Evolutionary conservation across 805 yeast genomes (phyloP).

Genomic region (Barnettozyma wickerhamii): DNA sequence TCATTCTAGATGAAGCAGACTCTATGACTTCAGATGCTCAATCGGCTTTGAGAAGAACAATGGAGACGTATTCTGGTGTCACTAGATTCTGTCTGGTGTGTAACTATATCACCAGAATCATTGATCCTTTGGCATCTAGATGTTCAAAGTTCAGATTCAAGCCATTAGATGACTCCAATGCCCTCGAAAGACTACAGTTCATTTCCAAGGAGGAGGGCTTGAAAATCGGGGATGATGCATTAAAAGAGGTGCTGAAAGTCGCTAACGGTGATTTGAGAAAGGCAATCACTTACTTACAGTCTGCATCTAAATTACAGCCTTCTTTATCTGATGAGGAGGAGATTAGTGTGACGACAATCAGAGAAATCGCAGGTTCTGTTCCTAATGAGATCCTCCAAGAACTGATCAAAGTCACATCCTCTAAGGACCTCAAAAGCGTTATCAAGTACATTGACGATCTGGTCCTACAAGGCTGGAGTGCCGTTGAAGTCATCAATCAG

Average conservation of each 20-base stretch:
- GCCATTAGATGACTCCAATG: slow-evolving; percentile 65
- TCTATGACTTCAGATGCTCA: slow-evolving; percentile 94
- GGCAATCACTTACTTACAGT: slow-evolving; percentile 87
- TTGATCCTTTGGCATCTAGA: slow-evolving; percentile 94
- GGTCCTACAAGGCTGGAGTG: slow-evolving; percentile 73
- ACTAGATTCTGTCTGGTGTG: slow-evolving; percentile 94
- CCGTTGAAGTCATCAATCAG: slow-evolving; percentile 64
- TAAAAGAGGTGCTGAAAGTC: slow-evolving; percentile 61
- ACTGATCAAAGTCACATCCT: slow-evolving; percentile 35
- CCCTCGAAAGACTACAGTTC: slow-evolving; percentile 59
- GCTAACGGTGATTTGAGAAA: slow-evolving; percentile 90
- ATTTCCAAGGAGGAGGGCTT: slow-evolving; percentile 50
- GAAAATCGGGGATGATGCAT: slow-evolving; percentile 42
- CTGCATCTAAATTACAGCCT: slow-evolving; percentile 58
- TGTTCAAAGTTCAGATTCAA: slow-evolving; percentile 94
- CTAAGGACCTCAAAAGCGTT: slow-evolving; percentile 31
- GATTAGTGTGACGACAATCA: slow-evolving; percentile 44
- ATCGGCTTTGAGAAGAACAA: slow-evolving; percentile 89
- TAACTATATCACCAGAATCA: slow-evolving; percentile 93
- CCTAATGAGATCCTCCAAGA: slow-evolving; percentile 43
- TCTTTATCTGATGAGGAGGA: slow-evolving; percentile 9
- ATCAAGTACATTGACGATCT: slow-evolving; percentile 44
- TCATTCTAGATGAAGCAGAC: slow-evolving; percentile 93
- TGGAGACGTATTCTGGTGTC: slow-evolving; percentile 87
- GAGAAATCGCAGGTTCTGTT: slow-evolving; percentile 76